These are phyloP conservation scores for Blastocystis sp. DNA, from an alignment of 352 stramenopile genomes.

Conservation along the genomic window DNA sequence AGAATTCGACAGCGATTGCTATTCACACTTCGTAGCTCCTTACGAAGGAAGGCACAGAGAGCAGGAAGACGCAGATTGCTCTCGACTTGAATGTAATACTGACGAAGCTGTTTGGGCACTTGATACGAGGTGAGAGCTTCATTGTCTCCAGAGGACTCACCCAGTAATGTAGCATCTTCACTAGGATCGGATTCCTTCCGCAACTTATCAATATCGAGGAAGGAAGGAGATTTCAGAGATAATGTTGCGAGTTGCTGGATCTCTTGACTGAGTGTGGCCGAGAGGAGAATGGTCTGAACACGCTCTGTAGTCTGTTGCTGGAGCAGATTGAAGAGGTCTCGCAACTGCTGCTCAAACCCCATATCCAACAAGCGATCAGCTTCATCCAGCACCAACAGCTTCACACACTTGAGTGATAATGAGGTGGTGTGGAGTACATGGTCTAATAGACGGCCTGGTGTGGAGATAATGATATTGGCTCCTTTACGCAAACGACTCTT, in stretches of 20 bases:
- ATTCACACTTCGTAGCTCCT: constrained; percentile 34
- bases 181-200: constrained; percentile 36
- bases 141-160: constrained; percentile 39
- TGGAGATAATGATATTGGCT: constrained; percentile 54
- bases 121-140: constrained; percentile 68
- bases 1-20: constrained; percentile 72
- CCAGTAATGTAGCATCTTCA: constrained; percentile 2
- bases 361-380: constrained; percentile 89
- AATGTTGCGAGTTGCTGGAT: constrained; percentile 67
- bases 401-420: constrained; percentile 60
- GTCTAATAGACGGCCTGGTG: constrained; percentile 85
- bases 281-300: constrained; percentile 70
- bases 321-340: constrained; percentile 63
- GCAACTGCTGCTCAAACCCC: constrained; percentile 77
- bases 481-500: constrained; percentile 45
- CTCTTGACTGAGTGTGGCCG: constrained; percentile 68
- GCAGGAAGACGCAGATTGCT: constrained; percentile 84
- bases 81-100: constrained; percentile 87
- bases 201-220: constrained; percentile 29
- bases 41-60: constrained; percentile 79
- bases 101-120: constrained; percentile 83
- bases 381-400: constrained; percentile 82
- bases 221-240: background rate
- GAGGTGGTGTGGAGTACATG: constrained; percentile 73
- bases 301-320: background rate